These are phyloP conservation scores for Pichia cephalocereana DNA, from an alignment of 805 yeast genomes.

Conservation along the genomic window DNA sequence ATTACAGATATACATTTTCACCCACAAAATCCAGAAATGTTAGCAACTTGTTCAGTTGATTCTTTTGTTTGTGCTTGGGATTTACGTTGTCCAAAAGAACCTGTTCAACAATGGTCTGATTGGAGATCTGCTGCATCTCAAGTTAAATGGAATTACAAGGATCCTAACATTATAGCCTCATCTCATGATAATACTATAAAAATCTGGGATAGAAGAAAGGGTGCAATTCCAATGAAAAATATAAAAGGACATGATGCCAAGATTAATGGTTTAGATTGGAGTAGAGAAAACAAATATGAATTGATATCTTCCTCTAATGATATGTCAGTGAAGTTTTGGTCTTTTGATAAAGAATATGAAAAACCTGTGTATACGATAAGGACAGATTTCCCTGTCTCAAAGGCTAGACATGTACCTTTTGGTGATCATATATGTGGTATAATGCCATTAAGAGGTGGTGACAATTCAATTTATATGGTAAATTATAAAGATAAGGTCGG, in stretches of 20 bases:
- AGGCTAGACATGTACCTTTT: slow-evolving; percentile 84
- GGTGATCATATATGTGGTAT: slow-evolving; percentile 77
- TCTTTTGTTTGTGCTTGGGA: slow-evolving; percentile 89
- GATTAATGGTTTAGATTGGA: slow-evolving; percentile 84
- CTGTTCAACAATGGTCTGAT: slow-evolving; percentile 76
- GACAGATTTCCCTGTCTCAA: slow-evolving; percentile 78
- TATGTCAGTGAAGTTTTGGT: slow-evolving; percentile 77
- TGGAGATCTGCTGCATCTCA: slow-evolving; percentile 95
- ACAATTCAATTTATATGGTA: slow-evolving; percentile 50
- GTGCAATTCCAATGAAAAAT: slow-evolving; percentile 61
- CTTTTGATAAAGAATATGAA: slow-evolving; percentile 33
- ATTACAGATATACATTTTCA: slow-evolving; percentile 94
- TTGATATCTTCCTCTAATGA: slow-evolving; percentile 84
- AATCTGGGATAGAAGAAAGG: slow-evolving; percentile 85
- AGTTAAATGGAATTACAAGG: slow-evolving; percentile 82
- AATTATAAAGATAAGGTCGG: slow-evolving; percentile 33
- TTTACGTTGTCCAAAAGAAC: slow-evolving; percentile 66
- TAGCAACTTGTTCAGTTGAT: slow-evolving; percentile 92
- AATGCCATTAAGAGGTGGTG: slow-evolving; percentile 87
- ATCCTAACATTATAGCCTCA: slow-evolving; percentile 72
- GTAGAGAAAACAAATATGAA: slow-evolving; percentile 46
- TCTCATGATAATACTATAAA: slow-evolving; percentile 75
- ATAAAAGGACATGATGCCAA: slow-evolving; percentile 75
- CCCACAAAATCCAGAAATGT: slow-evolving; percentile 71
- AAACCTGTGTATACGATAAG: slow-evolving; percentile 50